Conservation (phyloP, 495 filamentous ascomycete species). For the Echria macrotheca region DNA sequence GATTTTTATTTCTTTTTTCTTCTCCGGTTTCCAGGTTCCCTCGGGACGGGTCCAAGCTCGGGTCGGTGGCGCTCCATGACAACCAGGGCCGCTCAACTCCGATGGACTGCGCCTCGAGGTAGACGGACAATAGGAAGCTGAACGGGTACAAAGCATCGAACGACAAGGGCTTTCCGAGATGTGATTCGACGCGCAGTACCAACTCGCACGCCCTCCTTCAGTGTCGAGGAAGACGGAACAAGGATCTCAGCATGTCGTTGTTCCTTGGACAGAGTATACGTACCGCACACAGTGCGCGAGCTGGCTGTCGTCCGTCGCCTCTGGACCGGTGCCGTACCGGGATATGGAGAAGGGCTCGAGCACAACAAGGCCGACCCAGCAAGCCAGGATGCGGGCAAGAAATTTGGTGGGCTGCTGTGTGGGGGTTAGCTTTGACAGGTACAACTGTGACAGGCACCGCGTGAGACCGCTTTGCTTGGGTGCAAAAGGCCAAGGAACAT, state of each 20-base stretch:
- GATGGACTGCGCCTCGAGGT: slow-evolving; percentile 12
- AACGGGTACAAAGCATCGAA: slow-evolving; percentile 7
- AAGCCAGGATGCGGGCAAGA: slow-evolving; percentile 21
- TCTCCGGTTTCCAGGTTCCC: slow-evolving; percentile 2
- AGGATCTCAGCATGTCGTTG: slow-evolving; percentile 11
- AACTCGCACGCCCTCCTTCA: slow-evolving; percentile 14
- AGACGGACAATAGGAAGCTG: slow-evolving; percentile 18
- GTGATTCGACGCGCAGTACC: slow-evolving; percentile 16
- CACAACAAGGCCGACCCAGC: slow-evolving; percentile 14
- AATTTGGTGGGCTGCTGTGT: slow-evolving; percentile 28
- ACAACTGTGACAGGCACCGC: slow-evolving; percentile 14
- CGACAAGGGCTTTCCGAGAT: slow-evolving; percentile 1
- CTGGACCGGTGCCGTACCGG: slow-evolving; percentile 9
- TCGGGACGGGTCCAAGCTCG: slow-evolving; percentile 14
- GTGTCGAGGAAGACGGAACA: slow-evolving; percentile 4
- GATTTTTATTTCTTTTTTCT: slow-evolving; percentile 9
- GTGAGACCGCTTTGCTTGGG: too few species aligned
- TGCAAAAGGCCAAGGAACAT: slow-evolving; percentile 11
- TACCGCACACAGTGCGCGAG: slow-evolving; percentile 29
- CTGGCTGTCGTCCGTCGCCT: slow-evolving; percentile 11
- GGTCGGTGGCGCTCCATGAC: slow-evolving; percentile 20
- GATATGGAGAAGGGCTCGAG: slow-evolving; percentile 20
- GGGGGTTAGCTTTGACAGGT: slow-evolving; percentile 36
- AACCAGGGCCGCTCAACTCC: slow-evolving; percentile 20
- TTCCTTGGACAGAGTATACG: slow-evolving; percentile 14